phyloP scores from a whole-genome alignment of 805 yeast genomes.

The Brettanomyces anomalus region DNA sequence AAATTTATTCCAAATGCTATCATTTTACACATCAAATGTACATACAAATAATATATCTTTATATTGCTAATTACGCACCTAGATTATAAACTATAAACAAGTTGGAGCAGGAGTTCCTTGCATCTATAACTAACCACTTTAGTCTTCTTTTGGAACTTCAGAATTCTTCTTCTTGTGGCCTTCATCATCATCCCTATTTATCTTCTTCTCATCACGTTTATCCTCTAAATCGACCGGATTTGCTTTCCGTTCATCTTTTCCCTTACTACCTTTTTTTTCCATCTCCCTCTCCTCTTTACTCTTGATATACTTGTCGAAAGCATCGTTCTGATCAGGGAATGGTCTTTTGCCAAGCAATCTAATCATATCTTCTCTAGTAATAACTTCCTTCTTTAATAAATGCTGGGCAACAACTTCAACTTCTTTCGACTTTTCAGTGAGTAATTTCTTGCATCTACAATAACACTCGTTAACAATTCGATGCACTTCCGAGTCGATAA shows the following conservation, averaged over 20 bases:
- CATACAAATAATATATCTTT: not conserved
- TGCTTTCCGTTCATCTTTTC: not conserved
- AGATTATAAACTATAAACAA: too few relatives aligned
- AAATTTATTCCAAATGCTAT: too few relatives aligned
- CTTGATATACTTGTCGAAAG: slow-evolving; percentile 81
- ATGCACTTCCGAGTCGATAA: slow-evolving; percentile 63
- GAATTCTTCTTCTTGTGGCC: not conserved
- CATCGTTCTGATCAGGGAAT: slow-evolving; percentile 71
- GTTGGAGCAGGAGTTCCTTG: too few relatives aligned
- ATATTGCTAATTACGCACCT: not conserved
- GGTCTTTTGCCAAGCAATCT: slow-evolving; percentile 70
- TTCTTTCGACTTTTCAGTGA: slow-evolving; percentile 46
- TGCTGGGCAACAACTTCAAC: slow-evolving; percentile 70
- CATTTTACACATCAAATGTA: too few relatives aligned
- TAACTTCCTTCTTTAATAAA: slow-evolving; percentile 62
- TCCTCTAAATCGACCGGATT: not conserved
- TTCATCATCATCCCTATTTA: not conserved
- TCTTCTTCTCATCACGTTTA: slow-evolving; percentile 3
- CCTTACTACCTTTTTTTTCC: slow-evolving; percentile 3
- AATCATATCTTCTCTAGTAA: slow-evolving; percentile 75
- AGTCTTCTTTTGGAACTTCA: not conserved
- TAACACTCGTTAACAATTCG: slow-evolving; percentile 60
- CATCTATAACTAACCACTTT: too few relatives aligned
- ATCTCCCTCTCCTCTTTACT: slow-evolving; percentile 10
- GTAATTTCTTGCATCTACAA: slow-evolving; percentile 45